Conservation (phyloP, 2,329 filamentous ascomycete species). For the Bipolaris cookei region DNA sequence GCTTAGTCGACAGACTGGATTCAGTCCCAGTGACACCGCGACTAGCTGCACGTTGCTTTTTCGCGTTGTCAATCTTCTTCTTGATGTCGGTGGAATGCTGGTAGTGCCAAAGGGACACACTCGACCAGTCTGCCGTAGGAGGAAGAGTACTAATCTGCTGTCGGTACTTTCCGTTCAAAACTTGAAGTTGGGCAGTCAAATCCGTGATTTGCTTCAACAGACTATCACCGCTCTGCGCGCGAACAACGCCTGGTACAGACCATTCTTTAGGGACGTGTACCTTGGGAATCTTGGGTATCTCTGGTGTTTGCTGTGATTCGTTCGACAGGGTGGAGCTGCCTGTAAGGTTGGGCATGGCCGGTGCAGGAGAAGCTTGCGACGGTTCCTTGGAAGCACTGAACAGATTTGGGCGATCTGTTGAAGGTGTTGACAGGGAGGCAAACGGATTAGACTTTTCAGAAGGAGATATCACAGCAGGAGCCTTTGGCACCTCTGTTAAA, state of each 20-base stretch:
- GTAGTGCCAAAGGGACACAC: conserved; percentile 41
- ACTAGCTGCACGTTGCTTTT: conserved; percentile 37
- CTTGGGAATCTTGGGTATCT: conserved; percentile 35
- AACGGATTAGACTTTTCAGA: conserved; percentile 28
- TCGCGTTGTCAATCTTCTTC: conserved; percentile 37
- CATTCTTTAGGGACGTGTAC: conserved; percentile 36
- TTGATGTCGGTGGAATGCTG: conserved; percentile 36
- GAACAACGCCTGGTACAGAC: conserved; percentile 20
- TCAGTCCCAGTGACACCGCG: conserved; percentile 44
- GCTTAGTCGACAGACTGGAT: conserved; percentile 43
- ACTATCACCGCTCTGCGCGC: conserved; percentile 18
- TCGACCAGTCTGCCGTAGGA: conserved; percentile 38
- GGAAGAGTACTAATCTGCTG: conserved; percentile 33
- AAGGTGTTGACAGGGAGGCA: conserved; percentile 19
- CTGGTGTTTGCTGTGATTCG: conserved; percentile 11
- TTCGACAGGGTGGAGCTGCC: conserved; percentile 1
- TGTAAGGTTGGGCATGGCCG: conserved; percentile 22
- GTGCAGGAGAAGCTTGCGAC: conserved; percentile 17
- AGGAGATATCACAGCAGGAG: conserved; percentile 5
- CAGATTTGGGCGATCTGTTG: conserved; percentile 20
- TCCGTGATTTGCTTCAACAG: conserved; percentile 26
- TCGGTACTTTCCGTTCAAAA: conserved; percentile 39
- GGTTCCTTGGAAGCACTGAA: conserved; percentile 25
- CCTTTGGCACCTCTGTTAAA: conserved; percentile 15
- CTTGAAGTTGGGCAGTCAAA: conserved; percentile 30